Evolutionary conservation across 495 filamentous ascomycete species (phyloP).

Genomic region (Penicillium maclennaniae): DNA sequence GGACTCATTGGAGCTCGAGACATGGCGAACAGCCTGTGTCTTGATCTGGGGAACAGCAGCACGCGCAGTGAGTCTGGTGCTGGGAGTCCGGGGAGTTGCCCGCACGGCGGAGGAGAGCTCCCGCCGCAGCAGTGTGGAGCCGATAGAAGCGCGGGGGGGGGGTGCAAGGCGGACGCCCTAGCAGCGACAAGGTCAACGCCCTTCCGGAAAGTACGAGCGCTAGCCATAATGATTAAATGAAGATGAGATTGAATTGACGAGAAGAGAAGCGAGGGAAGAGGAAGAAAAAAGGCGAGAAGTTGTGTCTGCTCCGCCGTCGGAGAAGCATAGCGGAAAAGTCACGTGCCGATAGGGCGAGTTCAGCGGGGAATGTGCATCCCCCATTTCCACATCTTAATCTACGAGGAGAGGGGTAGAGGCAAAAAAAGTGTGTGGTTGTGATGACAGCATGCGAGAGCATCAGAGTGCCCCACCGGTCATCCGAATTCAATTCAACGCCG

Average conservation of each 20-base stretch:
- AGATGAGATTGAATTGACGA: slow-evolving; percentile 19
- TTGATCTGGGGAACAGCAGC: slow-evolving; percentile 16
- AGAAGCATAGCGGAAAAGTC: slow-evolving; percentile 39
- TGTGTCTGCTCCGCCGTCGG: slow-evolving; percentile 23
- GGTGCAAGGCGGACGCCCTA: slow-evolving; percentile 24
- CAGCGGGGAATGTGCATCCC: slow-evolving; percentile 15
- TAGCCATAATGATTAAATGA: slow-evolving; percentile 31
- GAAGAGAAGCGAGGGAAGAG: slow-evolving; percentile 15
- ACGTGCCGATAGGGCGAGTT: slow-evolving; percentile 36
- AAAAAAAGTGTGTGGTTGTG: not conserved
- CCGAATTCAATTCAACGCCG: slow-evolving; percentile 5
- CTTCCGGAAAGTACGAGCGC: slow-evolving; percentile 31
- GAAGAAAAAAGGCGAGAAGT: slow-evolving; percentile 12
- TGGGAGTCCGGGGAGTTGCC: slow-evolving; percentile 16
- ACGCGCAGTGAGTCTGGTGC: slow-evolving; percentile 12
- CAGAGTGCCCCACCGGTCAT: slow-evolving; percentile 3
- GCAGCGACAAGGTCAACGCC: slow-evolving; percentile 32
- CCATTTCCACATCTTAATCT: slow-evolving; percentile 6
- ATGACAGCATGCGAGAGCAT: slow-evolving; percentile 2
- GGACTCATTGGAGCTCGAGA: slow-evolving; percentile 52
- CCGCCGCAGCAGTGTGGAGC: slow-evolving; percentile 32
- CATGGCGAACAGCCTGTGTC: slow-evolving; percentile 47
- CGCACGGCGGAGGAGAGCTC: slow-evolving; percentile 36
- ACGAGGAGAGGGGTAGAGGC: not conserved
- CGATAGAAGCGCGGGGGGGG: slow-evolving; percentile 38